Percentiles rank a stretch among this genome's conserved stretches.
These are phyloP conservation scores for Thymus quinquecostatus DNA, from an alignment of 257 asterid genomes.

Conservation along the genomic window DNA sequence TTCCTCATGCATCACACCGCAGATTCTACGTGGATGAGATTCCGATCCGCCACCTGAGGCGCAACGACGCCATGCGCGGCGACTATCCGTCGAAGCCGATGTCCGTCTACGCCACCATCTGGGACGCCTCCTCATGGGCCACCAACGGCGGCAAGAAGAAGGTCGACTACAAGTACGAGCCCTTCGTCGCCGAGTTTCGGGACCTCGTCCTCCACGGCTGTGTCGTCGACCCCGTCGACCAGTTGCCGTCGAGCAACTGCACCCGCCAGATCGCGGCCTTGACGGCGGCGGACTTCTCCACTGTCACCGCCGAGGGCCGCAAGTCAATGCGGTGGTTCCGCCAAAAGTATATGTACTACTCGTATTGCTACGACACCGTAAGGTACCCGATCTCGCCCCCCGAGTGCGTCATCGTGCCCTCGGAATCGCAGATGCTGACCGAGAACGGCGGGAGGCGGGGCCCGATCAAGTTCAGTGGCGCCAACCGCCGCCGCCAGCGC, in stretches of 20 bases:
- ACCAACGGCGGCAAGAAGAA: constrained; percentile 85
- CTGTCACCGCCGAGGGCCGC: constrained; percentile 43
- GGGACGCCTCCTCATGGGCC: constrained; percentile 98
- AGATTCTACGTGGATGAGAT: constrained; percentile 83
- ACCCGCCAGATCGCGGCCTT: constrained; percentile 41
- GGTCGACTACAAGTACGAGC: constrained; percentile 69
- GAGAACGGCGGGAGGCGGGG: not conserved
- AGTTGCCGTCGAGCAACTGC: constrained; percentile 73
- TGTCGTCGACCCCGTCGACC: constrained; percentile 73
- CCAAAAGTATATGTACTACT: constrained; percentile 74
- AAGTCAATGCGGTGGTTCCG: constrained; percentile 66
- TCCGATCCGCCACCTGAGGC: constrained; percentile 72
- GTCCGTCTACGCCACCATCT: constrained; percentile 90
- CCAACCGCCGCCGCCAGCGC: not conserved
- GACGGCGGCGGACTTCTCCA: constrained; percentile 42
- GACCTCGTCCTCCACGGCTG: constrained; percentile 83
- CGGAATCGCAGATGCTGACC: constrained; percentile 56
- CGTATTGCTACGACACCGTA: constrained; percentile 68
- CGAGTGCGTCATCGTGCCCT: constrained; percentile 66
- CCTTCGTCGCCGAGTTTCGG: constrained; percentile 67
- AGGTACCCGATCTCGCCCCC: constrained; percentile 77
- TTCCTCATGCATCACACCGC: not conserved
- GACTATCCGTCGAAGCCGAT: constrained; percentile 92
- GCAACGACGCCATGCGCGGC: constrained; percentile 58
- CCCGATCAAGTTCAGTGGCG: not conserved